Conservation (phyloP, 2,329 filamentous ascomycete species). For the Chrysoporthe deuterocubensis region DNA sequence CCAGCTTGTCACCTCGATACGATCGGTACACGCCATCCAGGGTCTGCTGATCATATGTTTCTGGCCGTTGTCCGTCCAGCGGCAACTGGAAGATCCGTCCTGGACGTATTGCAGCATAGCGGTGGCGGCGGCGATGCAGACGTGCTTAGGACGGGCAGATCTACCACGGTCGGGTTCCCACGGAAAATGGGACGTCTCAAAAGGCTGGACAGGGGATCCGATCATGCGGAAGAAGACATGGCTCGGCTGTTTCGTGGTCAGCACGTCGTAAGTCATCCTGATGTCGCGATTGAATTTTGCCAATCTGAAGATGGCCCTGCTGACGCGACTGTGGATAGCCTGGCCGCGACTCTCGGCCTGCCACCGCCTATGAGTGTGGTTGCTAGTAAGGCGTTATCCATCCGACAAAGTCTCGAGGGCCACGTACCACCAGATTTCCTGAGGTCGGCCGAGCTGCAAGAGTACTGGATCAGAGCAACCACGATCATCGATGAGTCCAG, state of each 20-base stretch:
- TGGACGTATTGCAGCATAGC: slow-evolving; percentile 7
- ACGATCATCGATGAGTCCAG: background rate
- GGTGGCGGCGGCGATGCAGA: slow-evolving; percentile 3
- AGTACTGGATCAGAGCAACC: slow-evolving; percentile 4
- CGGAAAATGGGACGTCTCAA: background rate
- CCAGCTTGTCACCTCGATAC: background rate
- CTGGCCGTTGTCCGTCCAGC: background rate
- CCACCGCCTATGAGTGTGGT: slow-evolving; percentile 5
- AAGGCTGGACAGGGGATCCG: background rate
- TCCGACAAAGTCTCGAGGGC: background rate
- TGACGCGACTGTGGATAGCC: background rate
- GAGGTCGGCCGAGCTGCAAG: slow-evolving; percentile 1
- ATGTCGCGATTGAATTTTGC: background rate
- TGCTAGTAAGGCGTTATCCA: background rate
- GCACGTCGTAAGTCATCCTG: background rate
- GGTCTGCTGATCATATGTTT: background rate
- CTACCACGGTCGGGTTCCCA: background rate
- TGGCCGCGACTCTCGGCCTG: background rate
- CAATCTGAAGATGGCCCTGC: background rate
- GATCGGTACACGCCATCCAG: slow-evolving; percentile 5
- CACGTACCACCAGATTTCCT: slow-evolving; percentile 1
- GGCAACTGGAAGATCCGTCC: background rate
- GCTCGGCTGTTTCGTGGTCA: slow-evolving; percentile 6
- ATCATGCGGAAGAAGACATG: slow-evolving; percentile 3
- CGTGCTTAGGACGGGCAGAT: background rate